These are phyloP conservation scores for Dissophora globulifera DNA, from an alignment of 192 early-diverging fungal genomes.

Conservation along the genomic window DNA sequence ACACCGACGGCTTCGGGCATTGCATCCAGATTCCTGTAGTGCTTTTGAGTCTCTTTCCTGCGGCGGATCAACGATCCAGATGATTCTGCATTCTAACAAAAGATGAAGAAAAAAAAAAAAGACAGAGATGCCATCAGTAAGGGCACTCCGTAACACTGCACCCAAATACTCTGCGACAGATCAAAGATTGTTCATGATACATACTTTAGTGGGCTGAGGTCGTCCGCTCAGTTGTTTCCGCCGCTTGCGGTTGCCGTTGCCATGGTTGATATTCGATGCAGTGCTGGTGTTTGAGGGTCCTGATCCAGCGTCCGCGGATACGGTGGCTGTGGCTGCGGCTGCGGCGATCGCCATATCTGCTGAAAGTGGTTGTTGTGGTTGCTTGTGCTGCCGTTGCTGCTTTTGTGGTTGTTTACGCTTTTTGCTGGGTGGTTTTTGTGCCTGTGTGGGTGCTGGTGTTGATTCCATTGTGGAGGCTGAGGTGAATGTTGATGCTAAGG, in stretches of 20 bases:
- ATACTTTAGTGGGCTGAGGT: no score
- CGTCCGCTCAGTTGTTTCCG: no score
- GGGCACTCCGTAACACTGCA: no score
- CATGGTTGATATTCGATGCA: no score
- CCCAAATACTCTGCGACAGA: no score
- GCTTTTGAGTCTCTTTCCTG: conserved; percentile 4
- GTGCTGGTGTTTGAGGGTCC: no score
- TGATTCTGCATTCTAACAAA: neutral
- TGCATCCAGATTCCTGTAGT: conserved; percentile 24
- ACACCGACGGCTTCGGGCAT: conserved; percentile 34
- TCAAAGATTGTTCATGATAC: no score
- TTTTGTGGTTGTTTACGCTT: conserved; percentile 10
- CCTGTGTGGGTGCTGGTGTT: neutral
- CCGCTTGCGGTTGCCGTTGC: no score
- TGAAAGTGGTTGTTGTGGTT: neutral
- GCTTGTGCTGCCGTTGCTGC: conserved; percentile 12
- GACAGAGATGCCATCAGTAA: neutral
- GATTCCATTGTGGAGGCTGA: neutral
- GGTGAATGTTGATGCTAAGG: neutral
- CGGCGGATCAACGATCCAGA: no score
- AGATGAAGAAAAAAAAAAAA: neutral
- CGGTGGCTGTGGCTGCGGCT: neutral
- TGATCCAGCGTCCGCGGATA: neutral
- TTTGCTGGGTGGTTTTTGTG: neutral
- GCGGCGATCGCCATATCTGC: conserved; percentile 6